These are phyloP conservation scores for Nitzschia sp. DNA, from an alignment of 108 stramenopile genomes.

Conservation along the genomic window DNA sequence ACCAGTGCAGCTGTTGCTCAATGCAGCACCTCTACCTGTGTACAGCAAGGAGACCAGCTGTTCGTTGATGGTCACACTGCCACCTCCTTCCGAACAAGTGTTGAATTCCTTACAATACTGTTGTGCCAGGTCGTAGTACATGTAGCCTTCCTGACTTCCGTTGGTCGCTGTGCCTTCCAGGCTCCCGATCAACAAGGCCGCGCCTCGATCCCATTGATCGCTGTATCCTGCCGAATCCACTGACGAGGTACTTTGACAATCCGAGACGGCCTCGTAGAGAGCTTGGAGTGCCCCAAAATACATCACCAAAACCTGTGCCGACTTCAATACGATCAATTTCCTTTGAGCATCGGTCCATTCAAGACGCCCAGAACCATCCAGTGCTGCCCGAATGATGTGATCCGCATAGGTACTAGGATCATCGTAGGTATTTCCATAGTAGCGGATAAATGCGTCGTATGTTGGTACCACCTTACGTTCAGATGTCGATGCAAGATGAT, in stretches of 20 bases:
- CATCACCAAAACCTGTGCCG: conserved; percentile 60
- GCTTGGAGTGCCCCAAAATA: conserved; percentile 67
- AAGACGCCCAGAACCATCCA: conserved; percentile 14
- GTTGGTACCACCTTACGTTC: conserved; percentile 64
- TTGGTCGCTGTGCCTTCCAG: conserved; percentile 50
- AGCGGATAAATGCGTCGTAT: conserved; percentile 60
- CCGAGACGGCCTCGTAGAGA: conserved; percentile 53
- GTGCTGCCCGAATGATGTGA: conserved; percentile 52
- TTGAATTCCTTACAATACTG: conserved; percentile 66
- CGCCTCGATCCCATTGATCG: conserved; percentile 59
- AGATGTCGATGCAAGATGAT: conserved; percentile 53
- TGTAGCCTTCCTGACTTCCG: conserved; percentile 56
- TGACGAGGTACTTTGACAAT: conserved; percentile 33
- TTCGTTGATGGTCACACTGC: conserved; percentile 52
- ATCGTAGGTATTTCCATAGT: conserved; percentile 33
- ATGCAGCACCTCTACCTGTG: conserved; percentile 61
- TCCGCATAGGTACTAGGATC: conserved; percentile 61
- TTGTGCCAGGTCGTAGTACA: conserved; percentile 64
- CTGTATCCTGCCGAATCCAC: conserved; percentile 4
- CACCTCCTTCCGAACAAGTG: conserved; percentile 46
- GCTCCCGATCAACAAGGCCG: conserved; percentile 70
- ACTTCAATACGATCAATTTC: conserved; percentile 44
- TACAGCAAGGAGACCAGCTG: conserved; percentile 58
- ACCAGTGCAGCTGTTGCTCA: conserved; percentile 48
- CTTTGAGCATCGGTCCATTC: conserved; percentile 53